A percentile compares a stretch with the other conserved stretches of the same genome.
Evolutionary conservation across 1,139 yeast genomes (phyloP).

Genomic region (Suhomyces yuchorum): DNA sequence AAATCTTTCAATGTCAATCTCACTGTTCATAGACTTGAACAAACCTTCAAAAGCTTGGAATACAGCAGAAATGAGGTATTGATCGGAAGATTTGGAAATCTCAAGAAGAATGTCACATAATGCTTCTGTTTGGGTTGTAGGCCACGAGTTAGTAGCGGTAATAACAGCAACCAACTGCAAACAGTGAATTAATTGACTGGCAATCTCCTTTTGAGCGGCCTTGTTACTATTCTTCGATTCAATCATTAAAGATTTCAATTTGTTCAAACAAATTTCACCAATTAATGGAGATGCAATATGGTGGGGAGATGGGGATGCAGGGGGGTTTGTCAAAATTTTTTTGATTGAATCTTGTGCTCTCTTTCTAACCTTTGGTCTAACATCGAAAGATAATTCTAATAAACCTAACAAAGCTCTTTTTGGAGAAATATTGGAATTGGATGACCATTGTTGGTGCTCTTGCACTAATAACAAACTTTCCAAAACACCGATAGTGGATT

Average conservation of each 20-base stretch:
- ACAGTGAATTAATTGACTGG: conserved; percentile 68
- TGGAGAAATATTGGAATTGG: conserved; percentile 64
- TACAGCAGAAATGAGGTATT: conserved; percentile 76
- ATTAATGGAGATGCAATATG: conserved; percentile 76
- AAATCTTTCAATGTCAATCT: conserved; percentile 63
- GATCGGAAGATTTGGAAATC: conserved; percentile 81
- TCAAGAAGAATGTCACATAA: conserved; percentile 77
- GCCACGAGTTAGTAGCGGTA: conserved; percentile 81
- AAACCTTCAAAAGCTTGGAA: conserved; percentile 85
- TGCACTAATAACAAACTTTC: conserved; percentile 81
- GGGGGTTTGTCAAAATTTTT: conserved; percentile 64
- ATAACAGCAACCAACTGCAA: conserved; percentile 73
- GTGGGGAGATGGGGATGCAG: conserved; percentile 76
- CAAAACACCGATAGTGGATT: conserved; percentile 83
- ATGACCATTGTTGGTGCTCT: conserved; percentile 73
- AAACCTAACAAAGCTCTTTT: conserved; percentile 80
- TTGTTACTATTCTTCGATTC: conserved; percentile 37
- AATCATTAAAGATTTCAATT: conserved; percentile 49
- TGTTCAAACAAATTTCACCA: conserved; percentile 66
- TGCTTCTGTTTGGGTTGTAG: conserved; percentile 63
- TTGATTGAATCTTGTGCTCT: conserved; percentile 88
- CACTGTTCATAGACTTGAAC: conserved; percentile 72
- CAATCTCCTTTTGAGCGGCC: conserved; percentile 44
- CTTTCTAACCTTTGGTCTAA: conserved; percentile 94
- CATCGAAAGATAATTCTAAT: conserved; percentile 78